A percentile compares a stretch with the other conserved stretches of the same genome.
These are phyloP conservation scores for Coprinopsis strossmayeri DNA, from an alignment of 768 basidiomycete species.

Conservation along the genomic window DNA sequence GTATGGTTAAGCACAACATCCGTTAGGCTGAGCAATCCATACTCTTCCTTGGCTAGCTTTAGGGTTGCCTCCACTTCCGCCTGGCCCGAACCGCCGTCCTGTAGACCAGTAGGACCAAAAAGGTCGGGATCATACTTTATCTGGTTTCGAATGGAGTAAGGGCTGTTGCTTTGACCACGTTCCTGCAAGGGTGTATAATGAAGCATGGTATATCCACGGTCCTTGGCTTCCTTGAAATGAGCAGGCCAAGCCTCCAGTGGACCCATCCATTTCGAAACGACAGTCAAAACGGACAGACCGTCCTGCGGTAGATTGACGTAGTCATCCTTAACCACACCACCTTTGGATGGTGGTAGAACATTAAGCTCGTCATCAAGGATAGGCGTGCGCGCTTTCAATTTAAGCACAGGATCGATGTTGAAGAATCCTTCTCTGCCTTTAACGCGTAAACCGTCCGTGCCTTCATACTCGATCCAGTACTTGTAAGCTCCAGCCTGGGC, in stretches of 20 bases:
- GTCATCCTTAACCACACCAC: conserved; percentile 47
- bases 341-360: conserved; percentile 44
- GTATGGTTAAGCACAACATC: conserved; percentile 99
- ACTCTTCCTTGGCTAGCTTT: conserved; percentile 70
- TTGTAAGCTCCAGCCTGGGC: conserved; percentile 95
- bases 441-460: conserved; percentile 52
- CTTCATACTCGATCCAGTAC: conserved; percentile 92
- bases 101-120: conserved; percentile 33
- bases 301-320: conserved; percentile 74
- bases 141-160: conserved; percentile 92
- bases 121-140: conserved; percentile 73
- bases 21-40: conserved; percentile 82
- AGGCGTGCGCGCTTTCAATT: conserved; percentile 60
- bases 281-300: conserved; percentile 80
- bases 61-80: conserved; percentile 59
- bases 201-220: conserved; percentile 96
- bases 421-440: conserved; percentile 91
- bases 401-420: conserved; percentile 90
- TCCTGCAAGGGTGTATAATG: conserved; percentile 96
- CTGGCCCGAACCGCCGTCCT: conserved; percentile 42
- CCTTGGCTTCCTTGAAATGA: conserved; percentile 76
- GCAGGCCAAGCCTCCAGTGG: conserved; percentile 67
- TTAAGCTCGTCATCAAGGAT: conserved; percentile 56
- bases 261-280: conserved; percentile 99
- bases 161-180: conserved; percentile 82